Evolutionary conservation across 2,329 filamentous ascomycete genomes (phyloP).

Genomic region (Monilinia laxa): DNA sequence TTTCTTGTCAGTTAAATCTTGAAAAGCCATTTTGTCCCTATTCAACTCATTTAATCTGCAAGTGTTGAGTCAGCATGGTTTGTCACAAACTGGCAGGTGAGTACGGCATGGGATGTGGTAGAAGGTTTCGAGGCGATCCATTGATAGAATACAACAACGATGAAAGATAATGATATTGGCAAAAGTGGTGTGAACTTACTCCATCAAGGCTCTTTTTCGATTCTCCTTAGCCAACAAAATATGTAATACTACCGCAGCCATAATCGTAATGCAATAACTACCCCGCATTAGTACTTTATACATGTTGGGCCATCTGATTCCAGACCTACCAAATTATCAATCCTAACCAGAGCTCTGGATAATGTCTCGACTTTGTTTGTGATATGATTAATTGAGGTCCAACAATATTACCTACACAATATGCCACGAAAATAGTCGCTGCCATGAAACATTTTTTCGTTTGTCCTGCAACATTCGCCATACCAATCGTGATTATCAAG

Average conservation of each 20-base stretch:
- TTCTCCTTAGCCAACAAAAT: slow-evolving; percentile 61
- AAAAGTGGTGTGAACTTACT: slow-evolving; percentile 25
- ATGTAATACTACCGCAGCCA: slow-evolving; percentile 56
- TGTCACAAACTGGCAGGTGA: neutral
- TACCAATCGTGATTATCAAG: slow-evolving; percentile 55
- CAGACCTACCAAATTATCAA: slow-evolving; percentile 57
- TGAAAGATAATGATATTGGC: neutral
- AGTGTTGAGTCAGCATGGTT: neutral
- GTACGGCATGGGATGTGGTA: neutral
- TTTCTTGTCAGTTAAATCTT: slow-evolving; percentile 67
- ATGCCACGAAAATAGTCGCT: slow-evolving; percentile 70
- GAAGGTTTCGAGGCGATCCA: rapidly evolving
- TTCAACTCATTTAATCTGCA: slow-evolving; percentile 55
- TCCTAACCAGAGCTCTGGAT: slow-evolving; percentile 69
- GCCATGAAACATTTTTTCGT: slow-evolving; percentile 80
- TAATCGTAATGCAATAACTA: slow-evolving; percentile 68
- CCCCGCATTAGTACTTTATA: slow-evolving; percentile 7
- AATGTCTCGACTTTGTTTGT: slow-evolving; percentile 64
- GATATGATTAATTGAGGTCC: slow-evolving; percentile 69
- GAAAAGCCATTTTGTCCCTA: slow-evolving; percentile 63
- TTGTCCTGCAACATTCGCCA: slow-evolving; percentile 70
- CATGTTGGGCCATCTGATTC: neutral
- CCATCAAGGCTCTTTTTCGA: slow-evolving; percentile 47
- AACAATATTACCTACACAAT: slow-evolving; percentile 75
- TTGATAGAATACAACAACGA: neutral